phyloP scores from a whole-genome alignment of 176 grass and related monocot genomes.

The Ensete glaucum region DNA sequence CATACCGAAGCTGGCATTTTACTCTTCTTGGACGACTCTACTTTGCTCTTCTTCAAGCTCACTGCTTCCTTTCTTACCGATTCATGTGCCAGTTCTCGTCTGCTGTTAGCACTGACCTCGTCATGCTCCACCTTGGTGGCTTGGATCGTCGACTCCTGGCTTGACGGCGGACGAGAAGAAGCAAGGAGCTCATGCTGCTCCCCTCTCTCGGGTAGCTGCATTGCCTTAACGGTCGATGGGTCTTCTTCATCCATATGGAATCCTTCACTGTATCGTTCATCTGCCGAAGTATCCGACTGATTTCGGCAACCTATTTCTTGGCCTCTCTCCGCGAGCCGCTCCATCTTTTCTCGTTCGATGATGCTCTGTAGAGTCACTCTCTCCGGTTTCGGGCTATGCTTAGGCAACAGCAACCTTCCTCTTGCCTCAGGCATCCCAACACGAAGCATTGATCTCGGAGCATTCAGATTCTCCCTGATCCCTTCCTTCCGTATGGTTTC shows the following conservation, averaged over 20 bases:
- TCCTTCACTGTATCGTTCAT: not conserved
- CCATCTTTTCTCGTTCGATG: not conserved
- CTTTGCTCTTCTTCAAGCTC: conserved; percentile 22
- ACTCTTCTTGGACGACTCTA: conserved; percentile 22
- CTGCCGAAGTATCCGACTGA: not conserved
- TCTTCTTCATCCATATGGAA: not conserved
- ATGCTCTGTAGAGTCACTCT: conserved; percentile 2
- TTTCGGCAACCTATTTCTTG: not conserved
- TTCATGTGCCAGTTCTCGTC: not conserved
- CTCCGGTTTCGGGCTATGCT: not conserved
- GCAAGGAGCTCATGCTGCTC: not conserved
- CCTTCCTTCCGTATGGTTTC: not conserved
- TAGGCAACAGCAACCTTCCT: not conserved
- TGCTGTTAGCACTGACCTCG: conserved; percentile 9
- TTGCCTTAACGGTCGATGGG: not conserved
- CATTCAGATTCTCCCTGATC: not conserved
- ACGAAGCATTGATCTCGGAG: not conserved
- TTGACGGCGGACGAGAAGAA: conserved; percentile 9
- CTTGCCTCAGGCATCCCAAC: not conserved
- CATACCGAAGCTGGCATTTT: conserved; percentile 15
- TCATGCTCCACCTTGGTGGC: conserved; percentile 21
- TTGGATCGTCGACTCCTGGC: conserved; percentile 7
- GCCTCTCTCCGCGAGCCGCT: conserved; percentile 21
- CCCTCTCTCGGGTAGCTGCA: conserved; percentile 12
- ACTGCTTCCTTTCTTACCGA: conserved; percentile 4